Base-by-base conservation (phyloP, 164 flowering plant genomes). In the Tetrastigma voinierianum region DNA sequence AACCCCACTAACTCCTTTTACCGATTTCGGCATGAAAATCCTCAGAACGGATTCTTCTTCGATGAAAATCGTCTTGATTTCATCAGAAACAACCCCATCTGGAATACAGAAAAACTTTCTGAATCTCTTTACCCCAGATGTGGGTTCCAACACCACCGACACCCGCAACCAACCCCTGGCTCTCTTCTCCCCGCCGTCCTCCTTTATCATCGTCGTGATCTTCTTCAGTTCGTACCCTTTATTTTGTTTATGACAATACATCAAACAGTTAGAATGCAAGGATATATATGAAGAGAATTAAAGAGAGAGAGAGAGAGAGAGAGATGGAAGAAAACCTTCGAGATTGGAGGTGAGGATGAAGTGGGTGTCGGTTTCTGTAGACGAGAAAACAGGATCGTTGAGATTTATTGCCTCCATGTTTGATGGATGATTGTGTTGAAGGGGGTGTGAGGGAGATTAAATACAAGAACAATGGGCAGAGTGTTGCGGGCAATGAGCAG, bases 351-450 rank as follows among this genome's bases (percentile, higher is more conserved):
- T 64, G 67, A 84, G 88, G 64, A 82, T 61, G 69, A 80, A 82
- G 79, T 64, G 68, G 68, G 67, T 40, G 13, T 80, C 80, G 5
- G 82, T 77, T 68, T 84, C 86, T n/a, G 24, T 67, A 14, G 78
- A 77, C 56, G 68, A 15, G 73, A 84, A 90, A 62, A 78, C 40
- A 57, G 81, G 82, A 49, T 84, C 86, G 1, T 73, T 67, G 2
- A 74, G 66, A 64, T 82, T 81, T 71, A 80, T 82, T 16, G 84
- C 69, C 76, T 81, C 90, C 90, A 82, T 80, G 48, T 11, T 61
- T 12, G 0, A 14, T 51, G 14, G n/a, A 49, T 4, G 19, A 25
- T 25, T 49, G 13, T 13, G 16, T 11, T 13, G 49, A 3, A 19
- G 16, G 10, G 51, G 8, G 54, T 59, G 7, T 46, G 52, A 16